Evolutionary conservation across 352 stramenopile genomes (phyloP).

Genomic region (Phytophthora agathidicida): DNA sequence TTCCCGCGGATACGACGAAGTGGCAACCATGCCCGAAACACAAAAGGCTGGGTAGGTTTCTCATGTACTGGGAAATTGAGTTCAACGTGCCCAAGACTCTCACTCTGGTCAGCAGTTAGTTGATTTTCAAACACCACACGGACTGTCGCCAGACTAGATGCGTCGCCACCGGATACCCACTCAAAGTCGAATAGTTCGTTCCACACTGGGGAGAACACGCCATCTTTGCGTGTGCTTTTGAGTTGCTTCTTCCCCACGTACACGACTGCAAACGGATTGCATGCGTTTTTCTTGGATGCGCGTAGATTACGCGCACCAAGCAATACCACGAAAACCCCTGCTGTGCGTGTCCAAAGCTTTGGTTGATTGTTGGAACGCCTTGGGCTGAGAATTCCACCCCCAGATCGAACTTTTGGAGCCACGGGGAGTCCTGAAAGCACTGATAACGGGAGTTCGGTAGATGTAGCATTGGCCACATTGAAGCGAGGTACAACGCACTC

Average conservation of each 20-base stretch:
- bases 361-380: conserved; percentile 2
- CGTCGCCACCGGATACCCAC: conserved; percentile 32
- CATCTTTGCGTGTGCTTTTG: conserved; percentile 75
- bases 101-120: conserved; percentile 68
- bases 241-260: conserved; percentile 58
- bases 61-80: conserved; percentile 41
- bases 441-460: conserved; percentile 36
- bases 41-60: conserved; percentile 36
- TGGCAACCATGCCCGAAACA: conserved; percentile 57
- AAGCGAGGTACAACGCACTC: conserved; percentile 65
- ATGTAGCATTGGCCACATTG: conserved; percentile 52
- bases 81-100: conserved; percentile 62
- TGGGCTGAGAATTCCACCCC: conserved; percentile 4
- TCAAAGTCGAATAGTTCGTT: conserved; percentile 86
- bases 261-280: conserved; percentile 74
- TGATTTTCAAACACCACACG: conserved; percentile 71
- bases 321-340: conserved; percentile 53
- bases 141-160: conserved; percentile 14
- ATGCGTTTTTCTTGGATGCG: conserved; percentile 70
- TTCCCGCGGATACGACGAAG: conserved; percentile 38
- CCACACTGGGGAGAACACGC: conserved; percentile 66
- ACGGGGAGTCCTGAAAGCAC: conserved; percentile 14
- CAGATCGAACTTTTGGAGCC: conserved; percentile 8
- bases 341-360: conserved; percentile 65
- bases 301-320: conserved; percentile 57